phyloP scores from a whole-genome alignment of 108 stramenopile species.

The Pseudonitzschia pungens region DNA sequence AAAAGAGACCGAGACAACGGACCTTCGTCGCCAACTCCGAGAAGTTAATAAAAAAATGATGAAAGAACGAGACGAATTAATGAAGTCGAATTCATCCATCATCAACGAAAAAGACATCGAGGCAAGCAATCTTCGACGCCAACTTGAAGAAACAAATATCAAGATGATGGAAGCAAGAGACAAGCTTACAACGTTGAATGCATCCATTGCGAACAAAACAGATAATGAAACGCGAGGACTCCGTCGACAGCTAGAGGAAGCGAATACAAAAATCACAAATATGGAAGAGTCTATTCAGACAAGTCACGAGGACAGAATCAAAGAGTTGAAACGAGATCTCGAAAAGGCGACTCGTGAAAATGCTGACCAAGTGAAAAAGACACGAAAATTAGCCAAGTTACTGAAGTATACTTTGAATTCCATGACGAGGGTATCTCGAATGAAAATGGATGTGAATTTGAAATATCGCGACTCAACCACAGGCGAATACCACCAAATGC shows the following conservation, averaged over 20 bases:
- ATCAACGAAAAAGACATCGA: neutral
- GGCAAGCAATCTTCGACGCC: neutral
- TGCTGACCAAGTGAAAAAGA: neutral
- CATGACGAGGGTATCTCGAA: slow-evolving; percentile 11
- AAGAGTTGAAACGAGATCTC: slow-evolving; percentile 3
- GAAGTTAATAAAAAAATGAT: neutral
- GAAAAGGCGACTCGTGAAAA: slow-evolving; percentile 2
- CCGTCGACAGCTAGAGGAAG: neutral
- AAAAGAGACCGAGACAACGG: neutral
- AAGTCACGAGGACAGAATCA: neutral
- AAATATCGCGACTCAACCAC: neutral
- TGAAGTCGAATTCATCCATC: neutral
- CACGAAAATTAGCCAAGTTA: neutral
- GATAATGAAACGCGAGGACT: neutral
- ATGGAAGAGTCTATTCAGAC: neutral
- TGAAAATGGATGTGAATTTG: slow-evolving; percentile 12
- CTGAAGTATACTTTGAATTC: neutral
- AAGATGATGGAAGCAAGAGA: neutral
- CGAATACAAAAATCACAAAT: neutral
- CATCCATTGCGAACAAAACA: neutral
- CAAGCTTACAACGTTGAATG: neutral
- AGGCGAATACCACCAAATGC: neutral
- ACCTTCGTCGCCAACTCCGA: neutral
- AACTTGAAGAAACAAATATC: neutral
- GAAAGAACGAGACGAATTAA: neutral